Conservation (phyloP, 2,329 filamentous ascomycete species). For the Penicillium psychrosexuale region DNA sequence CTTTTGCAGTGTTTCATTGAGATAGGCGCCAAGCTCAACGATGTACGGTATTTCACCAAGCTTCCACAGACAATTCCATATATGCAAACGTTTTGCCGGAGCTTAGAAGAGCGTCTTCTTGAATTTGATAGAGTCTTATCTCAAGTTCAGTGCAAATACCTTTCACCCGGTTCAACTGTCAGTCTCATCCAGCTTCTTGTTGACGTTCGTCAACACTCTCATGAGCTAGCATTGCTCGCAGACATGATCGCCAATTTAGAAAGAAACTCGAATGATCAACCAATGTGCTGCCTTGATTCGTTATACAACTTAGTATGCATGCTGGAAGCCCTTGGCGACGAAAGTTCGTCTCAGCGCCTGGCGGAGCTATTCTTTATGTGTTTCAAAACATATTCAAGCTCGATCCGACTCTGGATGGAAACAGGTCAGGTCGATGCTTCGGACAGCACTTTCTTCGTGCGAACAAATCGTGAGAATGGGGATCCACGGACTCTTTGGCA, state of each 20-base stretch:
- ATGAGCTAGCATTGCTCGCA: conserved; percentile 59
- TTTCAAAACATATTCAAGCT: conserved; percentile 75
- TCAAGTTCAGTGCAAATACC: conserved; percentile 58
- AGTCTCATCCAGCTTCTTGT: conserved; percentile 64
- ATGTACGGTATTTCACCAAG: conserved; percentile 50
- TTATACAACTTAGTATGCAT: conserved; percentile 68
- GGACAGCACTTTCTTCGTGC: conserved; percentile 74
- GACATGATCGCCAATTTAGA: conserved; percentile 60
- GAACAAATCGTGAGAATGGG: conserved; percentile 53
- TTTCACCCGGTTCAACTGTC: conserved; percentile 55
- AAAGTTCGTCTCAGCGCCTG: conserved; percentile 60
- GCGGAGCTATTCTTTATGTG: conserved; percentile 73
- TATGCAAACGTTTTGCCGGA: conserved; percentile 68
- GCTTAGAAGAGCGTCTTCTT: conserved; percentile 56
- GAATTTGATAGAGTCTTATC: conserved; percentile 60
- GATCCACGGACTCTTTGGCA: conserved; percentile 71
- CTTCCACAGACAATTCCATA: conserved; percentile 53
- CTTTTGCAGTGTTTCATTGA: conserved; percentile 44
- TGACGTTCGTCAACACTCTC: conserved; percentile 54
- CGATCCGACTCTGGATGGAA: conserved; percentile 81
- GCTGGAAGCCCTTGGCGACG: conserved; percentile 67
- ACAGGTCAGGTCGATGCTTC: conserved; percentile 64
- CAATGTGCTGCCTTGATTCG: conserved; percentile 74
- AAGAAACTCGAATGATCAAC: conserved; percentile 41
- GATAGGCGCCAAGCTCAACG: conserved; percentile 49